These are phyloP conservation scores for Monilinia fructigena DNA, from an alignment of 2,329 filamentous ascomycete species.

Conservation along the genomic window DNA sequence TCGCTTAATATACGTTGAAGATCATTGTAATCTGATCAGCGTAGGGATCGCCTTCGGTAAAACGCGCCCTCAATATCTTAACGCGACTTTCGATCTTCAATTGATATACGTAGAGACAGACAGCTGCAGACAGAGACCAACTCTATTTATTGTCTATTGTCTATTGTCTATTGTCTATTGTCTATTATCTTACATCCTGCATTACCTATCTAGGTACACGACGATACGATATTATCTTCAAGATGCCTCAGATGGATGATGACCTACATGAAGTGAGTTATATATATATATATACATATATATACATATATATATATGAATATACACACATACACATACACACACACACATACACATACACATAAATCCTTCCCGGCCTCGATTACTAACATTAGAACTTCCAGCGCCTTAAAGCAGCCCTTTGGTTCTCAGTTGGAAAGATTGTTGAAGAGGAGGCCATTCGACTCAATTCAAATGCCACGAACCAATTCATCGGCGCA, in stretches of 20 bases:
- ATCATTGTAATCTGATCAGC: no score
- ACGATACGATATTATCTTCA: not conserved
- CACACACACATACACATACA: not conserved
- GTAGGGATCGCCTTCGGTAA: constrained; percentile 7
- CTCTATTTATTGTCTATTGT: no score
- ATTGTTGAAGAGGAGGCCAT: constrained; percentile 85
- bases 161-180: no score
- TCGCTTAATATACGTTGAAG: no score
- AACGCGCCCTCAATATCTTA: not conserved
- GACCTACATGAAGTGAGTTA: constrained; percentile 30
- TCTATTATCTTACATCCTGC: no score
- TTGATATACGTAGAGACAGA: no score
- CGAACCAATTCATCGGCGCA: constrained; percentile 84
- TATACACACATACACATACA: no score
- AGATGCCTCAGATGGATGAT: constrained; percentile 34
- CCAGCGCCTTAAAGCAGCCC: constrained; percentile 77
- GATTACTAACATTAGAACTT: not conserved
- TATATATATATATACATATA: not conserved
- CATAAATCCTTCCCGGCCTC: not conserved
- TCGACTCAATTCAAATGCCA: constrained; percentile 75
- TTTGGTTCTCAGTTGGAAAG: constrained; percentile 82
- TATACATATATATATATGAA: not conserved
- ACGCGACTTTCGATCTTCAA: constrained; percentile 10
- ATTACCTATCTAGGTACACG: no score
- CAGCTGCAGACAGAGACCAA: no score